Base-by-base conservation (phyloP, 306 rosid genomes). In the Comarum palustre region DNA sequence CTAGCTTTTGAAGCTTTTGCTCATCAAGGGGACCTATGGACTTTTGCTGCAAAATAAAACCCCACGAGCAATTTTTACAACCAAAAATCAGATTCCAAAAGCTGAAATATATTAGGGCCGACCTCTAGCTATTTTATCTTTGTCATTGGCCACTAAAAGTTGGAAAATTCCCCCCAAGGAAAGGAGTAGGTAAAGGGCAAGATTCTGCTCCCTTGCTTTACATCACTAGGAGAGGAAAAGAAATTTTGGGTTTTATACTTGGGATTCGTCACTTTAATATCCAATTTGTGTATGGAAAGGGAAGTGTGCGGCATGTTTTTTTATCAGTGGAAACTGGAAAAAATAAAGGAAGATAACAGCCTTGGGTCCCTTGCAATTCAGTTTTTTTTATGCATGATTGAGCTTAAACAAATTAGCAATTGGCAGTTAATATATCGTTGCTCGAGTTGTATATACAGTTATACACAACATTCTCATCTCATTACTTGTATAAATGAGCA, bases 201-300 rank as follows among this genome's bases (percentile, higher is more conserved):
- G 84, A 86, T 79, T 90, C 75, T 84, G 72, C 59, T 80, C 59
- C 76, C 65, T 59, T 51, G 69, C 60, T 22, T 34, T 57, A 17
- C 22, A 24, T 5, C 62, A 58, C 16, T 32, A 43, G 71, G 39
- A 63, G 61, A 69, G 67, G 46, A 83, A 89, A 92, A 78, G 87
- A 84, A 80, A 55, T 73, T 88, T 90, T 75, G 77, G 86, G 77
- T 72, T 84, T 71, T 78, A 72, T 61, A 82, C 96, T 84, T 90
- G 59, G 96, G 96, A 88, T 89, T 87, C 65, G 90, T 84, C 72
- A 55, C 95, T 88, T 92, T 81, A 82, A 74, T 79, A 71, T 46
- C 75, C 70, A 77, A 75, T 66, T 78, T 83, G 78, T 74, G 74
- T 74, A 68, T 74, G 62, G 55, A 27, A 82, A 57, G 52, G 66